A percentile compares a stretch with the other conserved stretches of the same genome.
Evolutionary conservation across 1,139 yeast genomes (phyloP).

Genomic region (Suhomyces anneliseae): DNA sequence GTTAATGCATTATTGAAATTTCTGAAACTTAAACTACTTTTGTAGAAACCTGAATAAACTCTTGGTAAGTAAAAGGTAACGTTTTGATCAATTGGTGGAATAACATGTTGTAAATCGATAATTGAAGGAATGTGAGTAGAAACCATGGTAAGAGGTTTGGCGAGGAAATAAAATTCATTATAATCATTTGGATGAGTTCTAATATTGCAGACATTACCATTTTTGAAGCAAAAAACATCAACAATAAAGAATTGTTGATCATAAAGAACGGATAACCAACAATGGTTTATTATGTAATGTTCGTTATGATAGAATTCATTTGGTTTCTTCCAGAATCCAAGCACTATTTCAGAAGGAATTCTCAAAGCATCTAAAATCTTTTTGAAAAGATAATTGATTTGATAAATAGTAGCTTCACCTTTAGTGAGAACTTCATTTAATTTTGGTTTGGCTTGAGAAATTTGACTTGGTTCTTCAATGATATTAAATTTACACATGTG

Average conservation of each 20-base stretch:
- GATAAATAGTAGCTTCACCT: slow-evolving; percentile 61
- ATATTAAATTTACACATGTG: slow-evolving; percentile 43
- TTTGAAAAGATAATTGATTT: slow-evolving; percentile 73
- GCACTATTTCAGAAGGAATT: slow-evolving; percentile 71
- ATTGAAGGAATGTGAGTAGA: slow-evolving; percentile 86
- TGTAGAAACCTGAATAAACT: slow-evolving; percentile 77
- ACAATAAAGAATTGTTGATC: slow-evolving; percentile 78
- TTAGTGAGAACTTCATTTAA: slow-evolving; percentile 36
- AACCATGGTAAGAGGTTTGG: slow-evolving; percentile 71
- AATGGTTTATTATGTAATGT: slow-evolving; percentile 68
- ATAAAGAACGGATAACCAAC: slow-evolving; percentile 80
- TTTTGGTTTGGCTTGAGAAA: slow-evolving; percentile 44
- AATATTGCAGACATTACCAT: slow-evolving; percentile 39
- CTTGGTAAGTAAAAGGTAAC: slow-evolving; percentile 82
- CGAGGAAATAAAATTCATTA: slow-evolving; percentile 70
- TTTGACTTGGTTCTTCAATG: slow-evolving; percentile 38
- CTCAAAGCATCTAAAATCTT: slow-evolving; percentile 70
- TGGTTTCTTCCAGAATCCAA: slow-evolving; percentile 84
- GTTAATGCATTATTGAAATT: slow-evolving; percentile 79
- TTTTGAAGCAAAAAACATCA: slow-evolving; percentile 50
- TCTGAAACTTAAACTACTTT: slow-evolving; percentile 54
- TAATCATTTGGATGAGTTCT: slow-evolving; percentile 20
- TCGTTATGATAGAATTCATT: slow-evolving; percentile 55
- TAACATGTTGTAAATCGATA: slow-evolving; percentile 77
- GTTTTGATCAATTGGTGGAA: slow-evolving; percentile 78